These are phyloP conservation scores for Pichia sp. DNA, from an alignment of 1,139 yeast genomes.

Conservation along the genomic window DNA sequence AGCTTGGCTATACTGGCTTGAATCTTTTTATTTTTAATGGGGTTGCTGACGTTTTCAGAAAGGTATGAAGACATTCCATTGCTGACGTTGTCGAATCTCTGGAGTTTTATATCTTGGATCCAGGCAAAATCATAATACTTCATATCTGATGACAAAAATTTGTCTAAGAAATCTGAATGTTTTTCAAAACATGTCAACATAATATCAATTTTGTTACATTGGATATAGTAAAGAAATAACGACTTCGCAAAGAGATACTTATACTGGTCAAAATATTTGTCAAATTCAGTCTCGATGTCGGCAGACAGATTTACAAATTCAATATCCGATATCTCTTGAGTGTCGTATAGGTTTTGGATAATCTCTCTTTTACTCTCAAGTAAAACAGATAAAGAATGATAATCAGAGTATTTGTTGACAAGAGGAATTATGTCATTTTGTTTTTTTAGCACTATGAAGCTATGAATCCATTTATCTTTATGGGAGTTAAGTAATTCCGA, in stretches of 20 bases:
- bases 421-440: constrained; percentile 40
- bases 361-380: constrained; percentile 44
- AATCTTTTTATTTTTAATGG: neutral
- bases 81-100: neutral
- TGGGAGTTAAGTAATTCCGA: constrained; percentile 18
- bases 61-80: neutral
- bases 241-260: constrained; percentile 67
- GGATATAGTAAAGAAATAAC: constrained; percentile 57
- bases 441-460: constrained; percentile 21
- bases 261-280: constrained; percentile 53
- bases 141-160: constrained; percentile 44
- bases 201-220: constrained; percentile 48
- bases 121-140: constrained; percentile 61
- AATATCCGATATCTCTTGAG: constrained; percentile 10
- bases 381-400: constrained; percentile 60
- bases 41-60: neutral
- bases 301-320: constrained; percentile 23
- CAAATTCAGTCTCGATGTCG: constrained; percentile 37
- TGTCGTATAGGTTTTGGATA: constrained; percentile 2
- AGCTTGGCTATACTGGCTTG: constrained; percentile 14
- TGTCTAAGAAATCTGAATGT: constrained; percentile 45
- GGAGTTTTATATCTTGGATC: constrained; percentile 53
- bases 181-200: constrained; percentile 56
- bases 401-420: constrained; percentile 64
- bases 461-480: constrained; percentile 27